These are phyloP conservation scores for Agrocybe praecox DNA, from an alignment of 768 basidiomycete genomes.

Conservation along the genomic window DNA sequence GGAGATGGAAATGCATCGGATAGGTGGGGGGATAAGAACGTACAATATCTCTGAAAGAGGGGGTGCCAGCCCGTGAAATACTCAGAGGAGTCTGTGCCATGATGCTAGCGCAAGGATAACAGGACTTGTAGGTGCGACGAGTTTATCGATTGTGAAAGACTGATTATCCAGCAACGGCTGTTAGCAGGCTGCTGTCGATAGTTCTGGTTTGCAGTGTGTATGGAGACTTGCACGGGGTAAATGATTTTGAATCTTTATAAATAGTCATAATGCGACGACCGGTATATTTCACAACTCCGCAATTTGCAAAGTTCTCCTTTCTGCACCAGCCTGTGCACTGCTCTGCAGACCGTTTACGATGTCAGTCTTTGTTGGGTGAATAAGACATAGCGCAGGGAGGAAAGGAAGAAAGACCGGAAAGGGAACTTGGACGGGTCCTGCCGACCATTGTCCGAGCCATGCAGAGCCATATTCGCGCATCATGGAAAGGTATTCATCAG, in stretches of 20 bases:
- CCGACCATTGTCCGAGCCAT: neutral
- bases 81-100: constrained; percentile 23
- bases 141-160: constrained; percentile 17
- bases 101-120: constrained; percentile 11
- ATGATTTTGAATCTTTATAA: neutral
- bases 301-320: neutral
- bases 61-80: constrained; percentile 29
- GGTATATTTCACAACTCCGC: no score
- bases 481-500: no score
- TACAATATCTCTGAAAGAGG: constrained; percentile 32
- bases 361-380: neutral
- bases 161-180: constrained; percentile 2
- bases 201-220: neutral
- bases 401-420: neutral
- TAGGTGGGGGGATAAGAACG: constrained; percentile 13
- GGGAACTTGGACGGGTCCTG: neutral
- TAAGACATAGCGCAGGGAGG: neutral
- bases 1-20: constrained; percentile 50
- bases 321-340: neutral
- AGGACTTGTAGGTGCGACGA: constrained; percentile 6
- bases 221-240: neutral
- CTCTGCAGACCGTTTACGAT: no score
- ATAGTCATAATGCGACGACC: neutral
- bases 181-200: neutral
- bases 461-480: neutral